Conservation (phyloP, 208 protist species). For the Acanthamoeba rhysodes region DNA sequence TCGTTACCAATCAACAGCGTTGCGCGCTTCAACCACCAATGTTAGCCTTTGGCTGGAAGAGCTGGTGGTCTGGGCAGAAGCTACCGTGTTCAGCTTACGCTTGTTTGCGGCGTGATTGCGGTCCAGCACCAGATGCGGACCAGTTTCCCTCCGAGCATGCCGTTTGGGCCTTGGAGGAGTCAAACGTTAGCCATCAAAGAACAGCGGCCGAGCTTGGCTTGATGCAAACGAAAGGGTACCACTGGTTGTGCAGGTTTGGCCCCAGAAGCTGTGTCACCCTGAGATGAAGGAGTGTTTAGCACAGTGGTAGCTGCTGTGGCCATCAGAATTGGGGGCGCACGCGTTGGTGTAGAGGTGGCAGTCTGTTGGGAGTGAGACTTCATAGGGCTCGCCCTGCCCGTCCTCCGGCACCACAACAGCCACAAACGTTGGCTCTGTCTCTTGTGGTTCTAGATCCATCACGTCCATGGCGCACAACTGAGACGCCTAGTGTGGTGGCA, state of each 20-base stretch:
- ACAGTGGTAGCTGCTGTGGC: too few species aligned
- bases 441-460: not conserved
- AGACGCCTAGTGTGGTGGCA: too few species aligned
- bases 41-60: too few species aligned
- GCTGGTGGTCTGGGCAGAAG: too few species aligned
- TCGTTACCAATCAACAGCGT: not conserved
- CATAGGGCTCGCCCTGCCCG: not conserved
- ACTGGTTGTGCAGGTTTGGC: too few species aligned
- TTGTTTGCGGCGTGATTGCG: not conserved
- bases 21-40: not conserved
- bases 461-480: not conserved
- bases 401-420: not conserved
- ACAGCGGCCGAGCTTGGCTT: too few species aligned
- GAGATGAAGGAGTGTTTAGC: too few species aligned
- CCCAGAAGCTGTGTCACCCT: too few species aligned
- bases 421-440: not conserved
- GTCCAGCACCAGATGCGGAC: not conserved
- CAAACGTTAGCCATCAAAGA: not conserved
- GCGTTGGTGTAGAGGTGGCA: not conserved
- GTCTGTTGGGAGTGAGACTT: not conserved
- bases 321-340: too few species aligned
- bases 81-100: not conserved
- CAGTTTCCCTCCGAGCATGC: not conserved
- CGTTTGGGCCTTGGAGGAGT: not conserved
- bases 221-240: too few species aligned